phyloP scores from a whole-genome alignment of 2,329 filamentous ascomycete species.

The Blastomyces percursus region DNA sequence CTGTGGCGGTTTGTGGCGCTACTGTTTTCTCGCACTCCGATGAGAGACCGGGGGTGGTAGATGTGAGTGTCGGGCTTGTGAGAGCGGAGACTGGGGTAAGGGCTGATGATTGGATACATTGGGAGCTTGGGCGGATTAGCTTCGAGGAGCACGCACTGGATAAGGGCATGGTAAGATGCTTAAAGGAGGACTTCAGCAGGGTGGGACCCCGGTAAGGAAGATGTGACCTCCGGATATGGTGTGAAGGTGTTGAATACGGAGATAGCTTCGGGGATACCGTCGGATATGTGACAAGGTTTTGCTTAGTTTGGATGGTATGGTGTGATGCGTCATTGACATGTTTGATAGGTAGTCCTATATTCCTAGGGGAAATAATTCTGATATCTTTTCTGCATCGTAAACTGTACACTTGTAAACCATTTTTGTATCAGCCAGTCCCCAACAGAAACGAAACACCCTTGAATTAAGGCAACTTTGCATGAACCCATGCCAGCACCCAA shows the following conservation, averaged over 20 bases:
- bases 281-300: not conserved
- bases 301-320: not conserved
- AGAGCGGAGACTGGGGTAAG: slow-evolving; percentile 42
- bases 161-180: slow-evolving; percentile 20
- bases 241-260: not conserved
- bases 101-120: slow-evolving; percentile 51
- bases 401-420: not conserved
- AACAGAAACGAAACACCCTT: not conserved
- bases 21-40: slow-evolving; percentile 52
- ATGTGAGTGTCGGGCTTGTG: slow-evolving; percentile 53
- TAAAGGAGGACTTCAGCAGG: slow-evolving; percentile 19
- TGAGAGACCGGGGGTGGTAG: slow-evolving; percentile 45
- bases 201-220: not conserved
- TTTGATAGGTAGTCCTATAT: not conserved
- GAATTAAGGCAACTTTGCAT: not conserved
- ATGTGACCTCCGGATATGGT: not conserved
- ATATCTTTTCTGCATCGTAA: not conserved
- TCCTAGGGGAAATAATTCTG: not conserved
- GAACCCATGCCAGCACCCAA: not conserved
- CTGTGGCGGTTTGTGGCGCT: slow-evolving; percentile 51
- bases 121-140: slow-evolving; percentile 49
- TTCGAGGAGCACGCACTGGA: slow-evolving; percentile 46
- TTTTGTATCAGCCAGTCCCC: not conserved
- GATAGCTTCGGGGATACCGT: not conserved
- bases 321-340: not conserved